Evolutionary conservation across 495 filamentous ascomycete species (phyloP), one percentile per base, ranked within the genome.

Genomic region (Glarea lozoyensis): DNA sequence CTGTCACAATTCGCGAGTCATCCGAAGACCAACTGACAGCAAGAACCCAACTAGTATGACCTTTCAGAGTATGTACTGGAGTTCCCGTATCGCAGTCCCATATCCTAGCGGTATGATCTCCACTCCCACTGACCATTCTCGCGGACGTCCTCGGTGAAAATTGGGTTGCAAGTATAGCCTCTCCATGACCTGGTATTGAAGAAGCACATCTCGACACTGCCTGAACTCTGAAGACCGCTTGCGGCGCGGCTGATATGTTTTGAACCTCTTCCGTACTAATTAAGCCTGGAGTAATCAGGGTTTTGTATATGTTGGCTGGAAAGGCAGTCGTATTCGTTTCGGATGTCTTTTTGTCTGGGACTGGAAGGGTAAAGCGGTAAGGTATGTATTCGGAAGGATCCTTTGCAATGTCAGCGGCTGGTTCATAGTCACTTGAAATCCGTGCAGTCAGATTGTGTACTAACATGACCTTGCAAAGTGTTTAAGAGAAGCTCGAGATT

Each of bases 11-110:
- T 39, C 79, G 75, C 10, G 71, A 69, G 12, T 81, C 85, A 55
- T 94, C 86, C 6, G 86, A 90, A 22, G 82, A 88, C 78, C 84
- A 99, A 44, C 72, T 76, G 11, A 94, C 83, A 1, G 79, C 84
- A 49, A 99, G 65, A 6, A 99, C 89, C 90, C 89, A 97, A 46
- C 82, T 82, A 11, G 84, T 86, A 60, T 97, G 93, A 10, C 92
- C 92, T 58, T 93, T 94, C 17, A 99, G 62, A 2, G 89, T 96
- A 58, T 84, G 75, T 41, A 87, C 65, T 0, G 93, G 88, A 0
- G 90, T 97, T 33, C 89, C 89, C 0, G 86, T 96, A 54, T 97
- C 86, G 40, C 87, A 93, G 53, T 99, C 92, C 84, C 86, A 96
- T 65, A 99, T 78, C 35, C 93, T 69, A 5, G 92, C 93, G 5